A percentile compares a stretch with the other conserved stretches of the same genome.
These are phyloP conservation scores for Monilinia vaccinii-corymbosi DNA, from an alignment of 2,329 filamentous ascomycete genomes.

Conservation along the genomic window DNA sequence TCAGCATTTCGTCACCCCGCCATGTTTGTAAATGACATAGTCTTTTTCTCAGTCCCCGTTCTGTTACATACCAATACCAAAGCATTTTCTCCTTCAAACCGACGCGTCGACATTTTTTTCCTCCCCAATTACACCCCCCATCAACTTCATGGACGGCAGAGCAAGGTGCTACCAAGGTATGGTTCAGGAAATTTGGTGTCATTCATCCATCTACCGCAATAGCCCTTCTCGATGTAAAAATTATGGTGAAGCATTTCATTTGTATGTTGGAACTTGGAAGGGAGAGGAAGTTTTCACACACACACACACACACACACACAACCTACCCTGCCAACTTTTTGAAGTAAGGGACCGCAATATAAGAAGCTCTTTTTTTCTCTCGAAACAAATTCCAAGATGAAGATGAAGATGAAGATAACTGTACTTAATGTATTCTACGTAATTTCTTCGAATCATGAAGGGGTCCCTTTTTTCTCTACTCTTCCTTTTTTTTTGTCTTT, in stretches of 20 bases:
- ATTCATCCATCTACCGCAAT: neutral
- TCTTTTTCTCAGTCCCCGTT: neutral
- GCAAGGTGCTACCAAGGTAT: constrained; percentile 1
- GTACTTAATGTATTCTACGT: constrained; percentile 25
- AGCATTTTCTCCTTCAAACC: neutral
- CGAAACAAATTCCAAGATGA: neutral
- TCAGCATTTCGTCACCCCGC: constrained; percentile 1
- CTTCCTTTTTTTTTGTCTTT: neutral
- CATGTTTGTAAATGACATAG: constrained; percentile 8
- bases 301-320: too few relatives aligned
- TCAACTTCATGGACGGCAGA: constrained; percentile 2
- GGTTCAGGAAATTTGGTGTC: neutral
- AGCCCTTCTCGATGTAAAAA: neutral
- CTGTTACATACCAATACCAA: constrained; percentile 4
- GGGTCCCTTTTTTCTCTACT: neutral
- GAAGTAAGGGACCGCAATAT: neutral
- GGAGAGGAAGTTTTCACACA: neutral
- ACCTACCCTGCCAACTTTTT: neutral
- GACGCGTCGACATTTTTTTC: neutral
- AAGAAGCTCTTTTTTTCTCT: constrained; percentile 1
- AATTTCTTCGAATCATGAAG: constrained; percentile 13
- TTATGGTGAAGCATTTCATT: neutral
- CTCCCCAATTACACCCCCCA: neutral
- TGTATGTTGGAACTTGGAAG: constrained; percentile 1
- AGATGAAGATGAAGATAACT: constrained; percentile 9